phyloP scores from a whole-genome alignment of 2,329 filamentous ascomycete genomes.

The Cladophialophora immunda region DNA sequence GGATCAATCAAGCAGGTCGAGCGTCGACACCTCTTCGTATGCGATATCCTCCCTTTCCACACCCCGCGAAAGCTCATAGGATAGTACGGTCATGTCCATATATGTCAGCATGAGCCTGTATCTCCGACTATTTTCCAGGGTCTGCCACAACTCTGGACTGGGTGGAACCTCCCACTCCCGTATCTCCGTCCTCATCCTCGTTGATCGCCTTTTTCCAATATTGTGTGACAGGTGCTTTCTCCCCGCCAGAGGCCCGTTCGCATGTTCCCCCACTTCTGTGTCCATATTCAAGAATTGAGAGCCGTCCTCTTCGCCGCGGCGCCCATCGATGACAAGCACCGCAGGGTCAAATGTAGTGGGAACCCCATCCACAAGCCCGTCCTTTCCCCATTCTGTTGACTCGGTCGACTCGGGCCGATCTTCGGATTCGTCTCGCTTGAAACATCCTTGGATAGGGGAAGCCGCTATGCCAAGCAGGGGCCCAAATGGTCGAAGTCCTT shows the following conservation, averaged over 20 bases:
- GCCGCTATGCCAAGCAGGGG: constrained; percentile 64
- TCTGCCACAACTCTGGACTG: constrained; percentile 47
- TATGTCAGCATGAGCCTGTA: constrained; percentile 66
- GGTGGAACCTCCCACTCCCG: constrained; percentile 34
- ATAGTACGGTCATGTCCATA: constrained; percentile 64
- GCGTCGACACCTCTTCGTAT: constrained; percentile 25
- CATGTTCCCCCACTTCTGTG: constrained; percentile 8
- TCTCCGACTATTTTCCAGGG: constrained; percentile 52
- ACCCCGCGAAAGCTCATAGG: constrained; percentile 62
- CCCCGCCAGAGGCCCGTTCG: constrained; percentile 18
- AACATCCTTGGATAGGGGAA: constrained; percentile 62
- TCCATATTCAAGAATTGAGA: constrained; percentile 1
- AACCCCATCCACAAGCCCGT: constrained; percentile 35
- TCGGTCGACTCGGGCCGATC: constrained; percentile 35
- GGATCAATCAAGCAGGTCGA: constrained; percentile 33
- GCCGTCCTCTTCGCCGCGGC: neutral
- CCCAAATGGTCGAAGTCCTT: constrained; percentile 51
- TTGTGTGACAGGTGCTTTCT: constrained; percentile 20
- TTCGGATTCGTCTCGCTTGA: constrained; percentile 10
- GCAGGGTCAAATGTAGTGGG: constrained; percentile 37
- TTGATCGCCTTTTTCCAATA: neutral
- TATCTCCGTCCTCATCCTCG: constrained; percentile 21
- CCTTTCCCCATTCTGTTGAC: constrained; percentile 35
- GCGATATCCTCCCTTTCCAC: constrained; percentile 37
- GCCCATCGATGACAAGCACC: constrained; percentile 29